Conservation (phyloP, 768 basidiomycete genomes). For the Boletus pseudopeckii region DNA sequence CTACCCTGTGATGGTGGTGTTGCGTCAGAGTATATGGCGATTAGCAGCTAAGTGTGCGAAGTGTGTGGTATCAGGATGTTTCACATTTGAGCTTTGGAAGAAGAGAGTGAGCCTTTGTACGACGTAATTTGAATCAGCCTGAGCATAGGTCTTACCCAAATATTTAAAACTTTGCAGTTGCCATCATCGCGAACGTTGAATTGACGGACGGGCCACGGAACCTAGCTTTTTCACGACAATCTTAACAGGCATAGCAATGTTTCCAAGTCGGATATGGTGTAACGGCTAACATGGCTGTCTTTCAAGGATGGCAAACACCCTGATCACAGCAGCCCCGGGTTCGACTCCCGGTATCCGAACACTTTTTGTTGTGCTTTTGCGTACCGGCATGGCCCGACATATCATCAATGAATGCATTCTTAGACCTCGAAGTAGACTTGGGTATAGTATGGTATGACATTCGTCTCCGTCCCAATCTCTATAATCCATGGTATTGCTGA, state of each 20-base stretch:
- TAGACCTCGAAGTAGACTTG: not conserved
- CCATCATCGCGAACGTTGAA: no score
- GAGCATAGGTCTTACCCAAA: no score
- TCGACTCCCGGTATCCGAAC: conserved; percentile 37
- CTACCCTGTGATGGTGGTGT: no score
- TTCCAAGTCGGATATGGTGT: conserved; percentile 32
- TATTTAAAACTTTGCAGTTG: no score
- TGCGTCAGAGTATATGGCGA: no score
- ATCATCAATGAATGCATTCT: no score
- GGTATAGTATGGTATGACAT: not conserved
- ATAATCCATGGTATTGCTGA: not conserved
- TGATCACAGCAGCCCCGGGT: conserved; percentile 35
- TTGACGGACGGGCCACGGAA: no score
- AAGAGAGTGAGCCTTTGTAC: no score
- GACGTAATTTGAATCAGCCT: no score
- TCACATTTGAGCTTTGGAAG: no score
- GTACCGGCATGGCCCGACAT: not conserved
- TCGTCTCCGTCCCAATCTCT: not conserved
- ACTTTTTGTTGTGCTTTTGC: not conserved
- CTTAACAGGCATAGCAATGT: fast-evolving
- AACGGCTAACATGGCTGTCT: conserved; percentile 37
- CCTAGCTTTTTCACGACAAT: not conserved
- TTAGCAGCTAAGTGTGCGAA: no score
- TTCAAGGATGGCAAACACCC: conserved; percentile 11
- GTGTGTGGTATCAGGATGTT: no score